phyloP scores from a whole-genome alignment of 148 eudicot genomes.

The Vaccinium darrowii region DNA sequence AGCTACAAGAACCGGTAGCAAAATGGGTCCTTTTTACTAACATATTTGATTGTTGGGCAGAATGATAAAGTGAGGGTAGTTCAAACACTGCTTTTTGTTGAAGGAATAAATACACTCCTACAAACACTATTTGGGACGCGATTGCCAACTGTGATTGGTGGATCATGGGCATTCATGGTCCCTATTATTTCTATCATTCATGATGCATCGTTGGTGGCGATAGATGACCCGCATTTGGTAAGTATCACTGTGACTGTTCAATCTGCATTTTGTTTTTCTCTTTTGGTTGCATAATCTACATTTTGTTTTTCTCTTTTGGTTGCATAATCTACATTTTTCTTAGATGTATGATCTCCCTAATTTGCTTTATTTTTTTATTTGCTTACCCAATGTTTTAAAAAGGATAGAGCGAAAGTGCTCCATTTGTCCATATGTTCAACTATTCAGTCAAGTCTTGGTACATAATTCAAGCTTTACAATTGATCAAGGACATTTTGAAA shows the following conservation, averaged over 20 bases:
- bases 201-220: constrained; percentile 56
- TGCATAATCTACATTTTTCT: neutral
- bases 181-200: constrained; percentile 93
- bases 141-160: constrained; percentile 86
- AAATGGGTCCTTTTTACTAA: neutral
- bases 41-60: constrained; percentile 35
- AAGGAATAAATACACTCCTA: constrained; percentile 83
- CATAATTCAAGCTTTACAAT: neutral
- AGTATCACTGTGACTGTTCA: constrained; percentile 15
- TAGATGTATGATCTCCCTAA: neutral
- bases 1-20: neutral
- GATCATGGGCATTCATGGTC: constrained; percentile 91
- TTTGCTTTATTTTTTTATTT: neutral
- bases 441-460: neutral
- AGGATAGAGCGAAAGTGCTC: neutral
- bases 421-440: neutral
- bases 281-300: neutral
- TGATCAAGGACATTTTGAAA: neutral
- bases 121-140: constrained; percentile 93
- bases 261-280: neutral
- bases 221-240: constrained; percentile 67
- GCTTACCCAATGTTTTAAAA: neutral
- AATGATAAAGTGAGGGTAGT: constrained; percentile 92
- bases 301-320: neutral
- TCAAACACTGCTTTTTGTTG: constrained; percentile 89